Percentiles rank a stretch among this genome's conserved stretches.
phyloP scores from a whole-genome alignment of 257 asterid species.

The Rubia yunnanensis region DNA sequence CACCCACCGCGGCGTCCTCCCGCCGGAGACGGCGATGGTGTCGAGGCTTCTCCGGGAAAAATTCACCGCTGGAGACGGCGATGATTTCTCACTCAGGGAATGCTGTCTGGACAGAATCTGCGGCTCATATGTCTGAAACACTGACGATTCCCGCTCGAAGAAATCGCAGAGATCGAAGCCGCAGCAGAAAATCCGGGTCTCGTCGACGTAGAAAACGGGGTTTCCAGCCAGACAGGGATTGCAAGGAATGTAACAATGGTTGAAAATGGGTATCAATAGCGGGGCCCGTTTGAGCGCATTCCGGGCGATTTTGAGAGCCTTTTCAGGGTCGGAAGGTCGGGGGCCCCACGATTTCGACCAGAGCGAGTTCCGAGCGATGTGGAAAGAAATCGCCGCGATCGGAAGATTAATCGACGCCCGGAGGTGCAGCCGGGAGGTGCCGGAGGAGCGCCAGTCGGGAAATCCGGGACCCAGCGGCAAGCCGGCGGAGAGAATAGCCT shows the following conservation, averaged over 20 bases:
- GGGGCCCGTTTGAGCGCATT: slow-evolving; percentile 79
- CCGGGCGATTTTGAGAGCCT: slow-evolving; percentile 65
- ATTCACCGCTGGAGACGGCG: slow-evolving; percentile 26
- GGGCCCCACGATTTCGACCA: slow-evolving; percentile 96
- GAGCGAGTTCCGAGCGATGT: slow-evolving; percentile 63
- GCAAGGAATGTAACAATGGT: slow-evolving; percentile 85
- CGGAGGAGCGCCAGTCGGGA: slow-evolving; percentile 88
- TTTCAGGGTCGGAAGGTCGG: slow-evolving; percentile 59
- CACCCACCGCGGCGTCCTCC: slow-evolving; percentile 81
- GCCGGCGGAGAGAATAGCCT: slow-evolving; percentile 74
- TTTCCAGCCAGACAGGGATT: slow-evolving; percentile 79
- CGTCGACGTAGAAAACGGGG: slow-evolving; percentile 86
- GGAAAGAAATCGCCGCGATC: slow-evolving; percentile 73
- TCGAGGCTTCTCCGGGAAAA: slow-evolving; percentile 56
- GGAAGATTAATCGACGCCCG: slow-evolving; percentile 81
- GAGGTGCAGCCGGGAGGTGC: slow-evolving; percentile 65
- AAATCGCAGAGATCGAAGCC: slow-evolving; percentile 81
- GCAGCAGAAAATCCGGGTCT: slow-evolving; percentile 67
- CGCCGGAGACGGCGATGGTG: slow-evolving; percentile 28
- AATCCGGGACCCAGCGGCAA: slow-evolving; percentile 79
- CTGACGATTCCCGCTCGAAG: slow-evolving; percentile 65
- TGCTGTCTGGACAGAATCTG: slow-evolving; percentile 32
- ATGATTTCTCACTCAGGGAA: slow-evolving; percentile 37
- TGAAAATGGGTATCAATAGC: slow-evolving; percentile 70
- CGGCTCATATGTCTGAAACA: slow-evolving; percentile 30